Evolutionary conservation across 1,284 basidiomycete genomes (phyloP), one percentile per base, ranked within the genome.

Genomic region (Puccinia horiana): DNA sequence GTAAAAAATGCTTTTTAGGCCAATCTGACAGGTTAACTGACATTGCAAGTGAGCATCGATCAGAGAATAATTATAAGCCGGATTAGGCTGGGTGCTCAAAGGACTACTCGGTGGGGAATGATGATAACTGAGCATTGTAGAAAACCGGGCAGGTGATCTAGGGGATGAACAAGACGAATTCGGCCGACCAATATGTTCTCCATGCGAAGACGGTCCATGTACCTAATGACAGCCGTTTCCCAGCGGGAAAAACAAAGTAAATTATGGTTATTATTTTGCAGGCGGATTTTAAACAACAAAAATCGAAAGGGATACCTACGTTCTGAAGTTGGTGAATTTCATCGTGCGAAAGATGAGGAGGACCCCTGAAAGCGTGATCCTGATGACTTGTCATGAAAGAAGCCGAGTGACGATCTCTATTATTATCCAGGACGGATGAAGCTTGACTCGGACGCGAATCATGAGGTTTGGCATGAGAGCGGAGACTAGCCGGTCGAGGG

Each of bases 1-100:
- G 18, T 29, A 16, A 75, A 5, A 70, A 44, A 42, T 2, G 29
- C 67, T 67, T 35, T 35, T 6, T 12, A 32, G 9, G 16, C 32
- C 20, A n/a, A 12, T 8, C 35, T 58, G 23, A 20, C 29, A 75
- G 18, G 32, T 1, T 0, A n/a, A 37, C 76, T 52, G 47, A 78
- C 76, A 78, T 56, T 78, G 61, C 23, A 78, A 35, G 49, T 78
- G 76, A 23, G 76, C 61, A 70, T 78, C 65, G 49, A 78, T 78
- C n/a, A 78, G 37, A 35, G 76, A 44, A 26, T 67, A 69, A 69
- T 69, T 78, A 52, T 69, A 65, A 18, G 32, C 58, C 35, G 29
- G 32, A 18, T 54, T 32, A 63, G 40, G 20, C 42, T 42, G 40
- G 23, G 18, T 42, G 37, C 5, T 40, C 35, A n/a, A 8, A 67